Evolutionary conservation across 257 asterid species (phyloP).

Genomic region (Lycium barbarum): DNA sequence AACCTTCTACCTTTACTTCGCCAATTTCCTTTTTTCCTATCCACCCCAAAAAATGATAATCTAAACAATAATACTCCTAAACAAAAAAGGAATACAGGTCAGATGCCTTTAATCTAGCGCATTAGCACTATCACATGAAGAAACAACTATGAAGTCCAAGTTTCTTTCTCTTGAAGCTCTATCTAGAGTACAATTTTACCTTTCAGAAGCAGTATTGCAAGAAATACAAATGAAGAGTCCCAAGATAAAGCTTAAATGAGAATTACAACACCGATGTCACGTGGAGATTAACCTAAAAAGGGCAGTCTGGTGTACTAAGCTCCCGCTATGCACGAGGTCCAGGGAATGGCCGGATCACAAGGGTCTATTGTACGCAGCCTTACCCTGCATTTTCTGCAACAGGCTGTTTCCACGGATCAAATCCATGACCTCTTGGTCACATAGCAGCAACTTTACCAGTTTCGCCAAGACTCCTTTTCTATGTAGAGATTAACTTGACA

Average conservation of each 20-base stretch:
- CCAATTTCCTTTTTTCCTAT: background rate
- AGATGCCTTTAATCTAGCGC: background rate
- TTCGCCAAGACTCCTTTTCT: too few species aligned
- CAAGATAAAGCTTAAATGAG: constrained; percentile 15
- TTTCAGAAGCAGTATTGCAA: background rate
- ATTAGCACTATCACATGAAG: constrained; percentile 18
- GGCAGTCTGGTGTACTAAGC: too few species aligned
- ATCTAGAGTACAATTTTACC: background rate
- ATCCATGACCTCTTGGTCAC: too few species aligned
- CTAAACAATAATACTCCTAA: background rate
- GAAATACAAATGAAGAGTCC: background rate
- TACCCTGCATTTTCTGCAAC: too few species aligned
- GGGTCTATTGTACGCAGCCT: too few species aligned
- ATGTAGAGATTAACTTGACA: background rate
- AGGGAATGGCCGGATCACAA: too few species aligned
- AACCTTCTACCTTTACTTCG: background rate
- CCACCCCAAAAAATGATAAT: background rate
- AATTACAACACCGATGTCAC: background rate
- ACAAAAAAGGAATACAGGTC: background rate
- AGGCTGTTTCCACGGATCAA: too few species aligned
- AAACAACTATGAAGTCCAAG: background rate
- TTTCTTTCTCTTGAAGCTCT: background rate
- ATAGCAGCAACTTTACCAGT: too few species aligned
- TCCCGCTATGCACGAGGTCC: too few species aligned
- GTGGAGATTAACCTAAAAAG: too few species aligned